Evolutionary conservation across 2,329 filamentous ascomycete genomes (phyloP).

Genomic region (Colletotrichum gloeosporioides): DNA sequence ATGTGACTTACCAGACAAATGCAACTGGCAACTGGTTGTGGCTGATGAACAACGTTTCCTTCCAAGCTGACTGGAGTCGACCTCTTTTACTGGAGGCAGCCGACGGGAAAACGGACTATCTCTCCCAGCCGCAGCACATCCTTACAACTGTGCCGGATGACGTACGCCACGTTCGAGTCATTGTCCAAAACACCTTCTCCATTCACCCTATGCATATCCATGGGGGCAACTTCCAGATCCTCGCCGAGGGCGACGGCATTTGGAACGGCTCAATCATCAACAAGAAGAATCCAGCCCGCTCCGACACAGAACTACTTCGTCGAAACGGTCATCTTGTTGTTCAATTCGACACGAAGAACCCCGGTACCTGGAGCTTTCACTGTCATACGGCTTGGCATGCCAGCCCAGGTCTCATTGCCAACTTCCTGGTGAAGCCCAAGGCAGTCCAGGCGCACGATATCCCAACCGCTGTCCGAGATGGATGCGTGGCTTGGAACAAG

Average conservation of each 20-base stretch:
- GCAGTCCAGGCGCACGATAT: not conserved
- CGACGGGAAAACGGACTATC: not conserved
- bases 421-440: constrained; percentile 8
- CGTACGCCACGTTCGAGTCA: constrained; percentile 52
- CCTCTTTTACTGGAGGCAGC: constrained; percentile 7
- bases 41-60: constrained; percentile 10
- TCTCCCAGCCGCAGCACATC: constrained; percentile 6
- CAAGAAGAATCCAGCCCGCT: constrained; percentile 10
- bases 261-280: constrained; percentile 7
- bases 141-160: constrained; percentile 3
- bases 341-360: constrained; percentile 47
- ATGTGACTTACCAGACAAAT: not conserved
- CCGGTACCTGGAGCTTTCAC: constrained; percentile 48
- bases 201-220: constrained; percentile 71
- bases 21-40: constrained; percentile 4
- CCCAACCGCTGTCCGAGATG: not conserved
- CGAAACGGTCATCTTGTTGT: constrained; percentile 46
- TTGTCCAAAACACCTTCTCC: constrained; percentile 63
- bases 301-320: constrained; percentile 9
- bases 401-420: constrained; percentile 12
- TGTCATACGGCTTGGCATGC: constrained; percentile 60
- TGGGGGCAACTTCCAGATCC: constrained; percentile 62
- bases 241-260: constrained; percentile 40
- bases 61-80: constrained; percentile 14
- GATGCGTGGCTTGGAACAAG: not conserved